Percentiles rank a stretch among this genome's conserved stretches.
These are phyloP conservation scores for Colletotrichum costaricense DNA, from an alignment of 2,329 filamentous ascomycete species.

Conservation along the genomic window DNA sequence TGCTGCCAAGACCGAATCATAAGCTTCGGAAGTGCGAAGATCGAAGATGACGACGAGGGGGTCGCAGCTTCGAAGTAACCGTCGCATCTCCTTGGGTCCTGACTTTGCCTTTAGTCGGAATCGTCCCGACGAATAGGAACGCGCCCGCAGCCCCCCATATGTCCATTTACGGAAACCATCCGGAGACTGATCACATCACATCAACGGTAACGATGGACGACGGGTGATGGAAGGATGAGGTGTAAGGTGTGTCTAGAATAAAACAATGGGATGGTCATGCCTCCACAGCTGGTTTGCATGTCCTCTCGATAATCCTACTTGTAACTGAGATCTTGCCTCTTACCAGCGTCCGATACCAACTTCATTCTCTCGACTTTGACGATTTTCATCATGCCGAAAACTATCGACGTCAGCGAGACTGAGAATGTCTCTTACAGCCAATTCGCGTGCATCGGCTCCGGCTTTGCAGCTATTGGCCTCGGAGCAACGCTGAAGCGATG, in stretches of 20 bases:
- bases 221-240: neutral
- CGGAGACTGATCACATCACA: neutral
- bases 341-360: neutral
- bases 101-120: neutral
- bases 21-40: neutral
- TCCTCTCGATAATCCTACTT: neutral
- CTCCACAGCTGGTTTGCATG: neutral
- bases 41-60: neutral
- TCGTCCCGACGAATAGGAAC: conserved; percentile 13
- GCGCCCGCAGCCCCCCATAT: neutral
- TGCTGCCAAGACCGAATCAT: too few relatives aligned
- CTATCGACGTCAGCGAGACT: neutral
- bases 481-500: conserved; percentile 67
- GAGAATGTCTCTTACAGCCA: conserved; percentile 43
- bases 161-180: neutral
- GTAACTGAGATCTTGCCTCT: neutral
- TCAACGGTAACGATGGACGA: neutral
- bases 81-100: neutral
- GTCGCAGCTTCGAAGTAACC: neutral
- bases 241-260: neutral
- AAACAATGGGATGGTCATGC: neutral
- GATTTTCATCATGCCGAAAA: neutral
- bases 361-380: neutral
- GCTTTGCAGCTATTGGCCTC: conserved; percentile 71
- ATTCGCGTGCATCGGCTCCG: conserved; percentile 65